These are phyloP conservation scores for Colletotrichum gloeosporioides DNA, from an alignment of 2,329 filamentous ascomycete genomes.

Conservation along the genomic window DNA sequence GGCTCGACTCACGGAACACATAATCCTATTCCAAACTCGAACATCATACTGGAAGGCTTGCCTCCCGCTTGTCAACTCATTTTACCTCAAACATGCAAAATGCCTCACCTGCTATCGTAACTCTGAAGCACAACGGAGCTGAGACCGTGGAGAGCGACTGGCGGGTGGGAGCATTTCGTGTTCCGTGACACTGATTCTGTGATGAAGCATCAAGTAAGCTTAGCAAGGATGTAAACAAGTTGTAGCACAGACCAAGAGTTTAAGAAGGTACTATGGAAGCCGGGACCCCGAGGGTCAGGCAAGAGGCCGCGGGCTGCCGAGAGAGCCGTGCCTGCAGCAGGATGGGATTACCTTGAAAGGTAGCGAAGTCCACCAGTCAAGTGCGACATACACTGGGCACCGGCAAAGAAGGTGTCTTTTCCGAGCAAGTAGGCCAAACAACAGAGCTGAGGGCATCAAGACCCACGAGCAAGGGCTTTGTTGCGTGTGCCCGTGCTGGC, in stretches of 20 bases:
- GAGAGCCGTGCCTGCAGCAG: neutral
- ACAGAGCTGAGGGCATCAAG: neutral
- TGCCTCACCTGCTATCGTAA: neutral
- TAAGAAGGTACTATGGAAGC: neutral
- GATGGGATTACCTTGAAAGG: neutral
- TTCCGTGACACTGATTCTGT: neutral
- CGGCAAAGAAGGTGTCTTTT: neutral
- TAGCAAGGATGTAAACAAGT: neutral
- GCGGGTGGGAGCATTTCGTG: neutral
- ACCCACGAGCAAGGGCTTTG: neutral
- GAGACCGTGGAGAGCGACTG: neutral
- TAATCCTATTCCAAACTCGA: fast-evolving
- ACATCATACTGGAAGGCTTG: neutral
- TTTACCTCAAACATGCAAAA: neutral
- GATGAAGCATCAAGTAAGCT: neutral
- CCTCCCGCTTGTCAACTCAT: fast-evolving
- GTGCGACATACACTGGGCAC: neutral
- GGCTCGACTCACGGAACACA: neutral
- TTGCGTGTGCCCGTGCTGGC: neutral
- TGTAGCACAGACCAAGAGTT: neutral
- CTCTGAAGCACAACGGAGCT: neutral
- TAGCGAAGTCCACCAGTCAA: neutral
- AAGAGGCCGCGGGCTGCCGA: neutral
- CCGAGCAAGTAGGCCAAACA: neutral
- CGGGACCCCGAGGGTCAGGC: neutral